Evolutionary conservation across 2,329 filamentous ascomycete genomes (phyloP).

Genomic region (Aureobasidium zeae): DNA sequence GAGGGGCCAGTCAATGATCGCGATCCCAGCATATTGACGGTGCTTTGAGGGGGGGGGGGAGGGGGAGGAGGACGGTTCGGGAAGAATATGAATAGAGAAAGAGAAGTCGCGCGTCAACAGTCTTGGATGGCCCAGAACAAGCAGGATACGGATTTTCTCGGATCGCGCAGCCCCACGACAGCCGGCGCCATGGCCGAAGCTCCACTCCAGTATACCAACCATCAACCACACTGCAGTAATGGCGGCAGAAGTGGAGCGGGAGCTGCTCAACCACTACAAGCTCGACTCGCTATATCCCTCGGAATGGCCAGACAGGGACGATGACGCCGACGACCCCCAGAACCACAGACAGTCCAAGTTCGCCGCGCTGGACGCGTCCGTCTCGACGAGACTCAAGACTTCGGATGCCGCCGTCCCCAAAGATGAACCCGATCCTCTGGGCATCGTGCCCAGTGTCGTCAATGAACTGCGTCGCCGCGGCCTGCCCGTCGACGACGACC

Average conservation of each 20-base stretch:
- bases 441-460: constrained; percentile 79
- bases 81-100: constrained; percentile 1
- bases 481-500: constrained; percentile 73
- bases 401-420: constrained; percentile 72
- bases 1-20: constrained; percentile 67
- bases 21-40: constrained; percentile 67
- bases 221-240: constrained; percentile 33
- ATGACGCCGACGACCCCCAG: constrained; percentile 66
- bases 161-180: no score
- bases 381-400: constrained; percentile 53
- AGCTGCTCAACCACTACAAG: constrained; percentile 82
- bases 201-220: no score
- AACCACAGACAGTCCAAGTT: constrained; percentile 57
- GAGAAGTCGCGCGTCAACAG: no score
- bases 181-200: no score
- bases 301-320: constrained; percentile 77
- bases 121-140: no score
- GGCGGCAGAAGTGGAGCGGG: constrained; percentile 61
- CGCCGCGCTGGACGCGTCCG: constrained; percentile 69
- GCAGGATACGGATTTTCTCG: no score
- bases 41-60: not conserved
- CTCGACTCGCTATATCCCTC: constrained; percentile 67
- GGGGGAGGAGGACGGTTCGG: constrained; percentile 8
- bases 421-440: constrained; percentile 87
- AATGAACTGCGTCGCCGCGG: constrained; percentile 67